Conservation (phyloP, 2,329 filamentous ascomycete genomes). For the Monosporascus ibericus region DNA sequence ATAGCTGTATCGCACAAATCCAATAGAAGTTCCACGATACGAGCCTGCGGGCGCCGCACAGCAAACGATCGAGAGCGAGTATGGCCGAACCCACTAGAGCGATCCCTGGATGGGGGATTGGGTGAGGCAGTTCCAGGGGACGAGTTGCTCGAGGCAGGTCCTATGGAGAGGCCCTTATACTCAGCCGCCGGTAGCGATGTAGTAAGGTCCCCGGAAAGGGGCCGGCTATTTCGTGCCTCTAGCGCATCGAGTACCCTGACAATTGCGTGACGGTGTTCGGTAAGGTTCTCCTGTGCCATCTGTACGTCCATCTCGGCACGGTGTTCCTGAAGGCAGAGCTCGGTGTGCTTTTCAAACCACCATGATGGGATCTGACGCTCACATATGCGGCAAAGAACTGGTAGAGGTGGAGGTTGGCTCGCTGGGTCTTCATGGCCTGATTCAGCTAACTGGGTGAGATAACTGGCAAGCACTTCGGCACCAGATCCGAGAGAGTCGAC, state of each 20-base stretch:
- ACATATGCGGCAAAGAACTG: slow-evolving; percentile 92
- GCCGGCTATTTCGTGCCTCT: slow-evolving; percentile 68
- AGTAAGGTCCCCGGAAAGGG: slow-evolving; percentile 47
- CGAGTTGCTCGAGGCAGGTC: slow-evolving; percentile 63
- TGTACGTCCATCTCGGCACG: slow-evolving; percentile 97
- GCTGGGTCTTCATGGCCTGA: slow-evolving; percentile 68
- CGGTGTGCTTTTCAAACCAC: slow-evolving; percentile 99
- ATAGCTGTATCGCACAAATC: slow-evolving; percentile 94
- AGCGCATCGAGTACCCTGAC: slow-evolving; percentile 92
- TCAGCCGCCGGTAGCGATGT: slow-evolving; percentile 56
- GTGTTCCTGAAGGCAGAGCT: slow-evolving; percentile 92
- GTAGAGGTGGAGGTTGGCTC: slow-evolving; percentile 72
- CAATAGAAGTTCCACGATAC: slow-evolving; percentile 90
- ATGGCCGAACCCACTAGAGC: slow-evolving; percentile 74
- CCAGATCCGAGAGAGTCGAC: slow-evolving; percentile 92
- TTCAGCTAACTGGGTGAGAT: slow-evolving; percentile 85
- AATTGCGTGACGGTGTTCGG: slow-evolving; percentile 88
- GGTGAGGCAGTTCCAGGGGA: slow-evolving; percentile 68
- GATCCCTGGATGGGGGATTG: slow-evolving; percentile 63
- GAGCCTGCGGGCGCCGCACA: slow-evolving; percentile 77
- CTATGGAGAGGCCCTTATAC: slow-evolving; percentile 84
- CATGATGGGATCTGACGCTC: slow-evolving; percentile 95
- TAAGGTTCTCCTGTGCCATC: slow-evolving; percentile 84
- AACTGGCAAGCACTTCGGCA: slow-evolving; percentile 88
- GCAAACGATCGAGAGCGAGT: slow-evolving; percentile 82